Evolutionary conservation across 805 yeast species (phyloP).

Genomic region (Teunomyces barrocoloradensis): DNA sequence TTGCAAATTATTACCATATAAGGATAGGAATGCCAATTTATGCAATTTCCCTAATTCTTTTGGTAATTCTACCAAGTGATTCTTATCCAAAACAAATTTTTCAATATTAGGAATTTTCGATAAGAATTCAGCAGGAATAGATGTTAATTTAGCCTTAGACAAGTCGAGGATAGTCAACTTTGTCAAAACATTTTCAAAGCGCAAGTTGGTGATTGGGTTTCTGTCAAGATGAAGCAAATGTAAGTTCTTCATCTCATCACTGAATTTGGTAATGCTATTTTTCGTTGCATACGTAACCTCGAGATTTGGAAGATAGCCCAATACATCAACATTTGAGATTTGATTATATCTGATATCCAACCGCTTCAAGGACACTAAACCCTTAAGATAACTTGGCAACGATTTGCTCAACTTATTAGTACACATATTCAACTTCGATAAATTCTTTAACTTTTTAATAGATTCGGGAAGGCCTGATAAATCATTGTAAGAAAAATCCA

Average conservation of each 20-base stretch:
- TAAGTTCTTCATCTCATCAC: slow-evolving; percentile 58
- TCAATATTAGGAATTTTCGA: slow-evolving; percentile 63
- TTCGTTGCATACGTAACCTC: slow-evolving; percentile 75
- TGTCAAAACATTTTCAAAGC: slow-evolving; percentile 51
- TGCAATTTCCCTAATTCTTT: slow-evolving; percentile 58
- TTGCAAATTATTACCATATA: slow-evolving; percentile 72
- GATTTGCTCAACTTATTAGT: slow-evolving; percentile 61
- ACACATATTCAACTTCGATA: slow-evolving; percentile 70
- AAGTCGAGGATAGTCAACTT: slow-evolving; percentile 71
- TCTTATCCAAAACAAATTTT: slow-evolving; percentile 72
- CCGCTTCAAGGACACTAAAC: slow-evolving; percentile 57
- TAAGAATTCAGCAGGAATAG: slow-evolving; percentile 65
- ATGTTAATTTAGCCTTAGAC: slow-evolving; percentile 77
- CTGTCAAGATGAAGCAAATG: slow-evolving; percentile 71
- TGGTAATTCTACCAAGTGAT: slow-evolving; percentile 78
- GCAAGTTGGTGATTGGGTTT: slow-evolving; percentile 77
- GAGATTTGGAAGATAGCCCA: slow-evolving; percentile 56
- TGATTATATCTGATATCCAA: slow-evolving; percentile 78
- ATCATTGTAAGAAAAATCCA: slow-evolving; percentile 82
- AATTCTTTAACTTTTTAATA: slow-evolving; percentile 54
- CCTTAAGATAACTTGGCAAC: slow-evolving; percentile 52
- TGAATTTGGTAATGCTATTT: slow-evolving; percentile 70
- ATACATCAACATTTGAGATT: slow-evolving; percentile 50
- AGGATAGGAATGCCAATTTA: slow-evolving; percentile 63
- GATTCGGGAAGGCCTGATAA: slow-evolving; percentile 59